Conservation (phyloP, 495 filamentous ascomycete genomes). For the Neurospora tetrasperma region DNA sequence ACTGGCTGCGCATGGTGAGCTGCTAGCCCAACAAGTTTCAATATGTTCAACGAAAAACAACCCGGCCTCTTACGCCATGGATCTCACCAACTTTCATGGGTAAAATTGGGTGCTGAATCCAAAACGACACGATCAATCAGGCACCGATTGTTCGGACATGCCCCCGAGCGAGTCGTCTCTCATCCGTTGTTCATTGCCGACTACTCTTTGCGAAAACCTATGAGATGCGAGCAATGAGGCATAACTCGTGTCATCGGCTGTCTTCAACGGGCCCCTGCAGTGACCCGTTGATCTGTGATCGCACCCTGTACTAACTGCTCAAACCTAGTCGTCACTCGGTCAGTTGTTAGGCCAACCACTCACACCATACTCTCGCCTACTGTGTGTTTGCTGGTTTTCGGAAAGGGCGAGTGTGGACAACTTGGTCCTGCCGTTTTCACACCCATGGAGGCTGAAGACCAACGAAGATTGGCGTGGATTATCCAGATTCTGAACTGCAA, state of each 20-base stretch:
- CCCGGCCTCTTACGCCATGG: background rate
- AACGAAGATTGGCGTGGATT: background rate
- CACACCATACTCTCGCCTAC: background rate
- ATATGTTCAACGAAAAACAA: background rate
- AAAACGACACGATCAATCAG: background rate
- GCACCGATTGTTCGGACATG: background rate
- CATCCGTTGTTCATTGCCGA: background rate
- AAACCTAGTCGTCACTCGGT: background rate
- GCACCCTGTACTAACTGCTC: background rate
- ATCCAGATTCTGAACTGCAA: background rate
- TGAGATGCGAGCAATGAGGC: background rate
- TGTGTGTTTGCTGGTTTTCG: background rate
- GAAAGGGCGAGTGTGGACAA: background rate
- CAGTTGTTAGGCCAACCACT: background rate
- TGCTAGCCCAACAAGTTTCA: background rate
- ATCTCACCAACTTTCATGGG: background rate
- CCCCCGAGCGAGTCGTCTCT: background rate
- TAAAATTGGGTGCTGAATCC: background rate
- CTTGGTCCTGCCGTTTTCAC: background rate
- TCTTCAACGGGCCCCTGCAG: background rate
- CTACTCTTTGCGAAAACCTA: background rate
- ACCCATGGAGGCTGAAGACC: background rate
- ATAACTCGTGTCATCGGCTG: background rate
- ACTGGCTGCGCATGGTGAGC: background rate
- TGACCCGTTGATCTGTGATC: background rate